Evolutionary conservation across 257 asterid species (phyloP).

Genomic region (Ophiorrhiza pumila): DNA sequence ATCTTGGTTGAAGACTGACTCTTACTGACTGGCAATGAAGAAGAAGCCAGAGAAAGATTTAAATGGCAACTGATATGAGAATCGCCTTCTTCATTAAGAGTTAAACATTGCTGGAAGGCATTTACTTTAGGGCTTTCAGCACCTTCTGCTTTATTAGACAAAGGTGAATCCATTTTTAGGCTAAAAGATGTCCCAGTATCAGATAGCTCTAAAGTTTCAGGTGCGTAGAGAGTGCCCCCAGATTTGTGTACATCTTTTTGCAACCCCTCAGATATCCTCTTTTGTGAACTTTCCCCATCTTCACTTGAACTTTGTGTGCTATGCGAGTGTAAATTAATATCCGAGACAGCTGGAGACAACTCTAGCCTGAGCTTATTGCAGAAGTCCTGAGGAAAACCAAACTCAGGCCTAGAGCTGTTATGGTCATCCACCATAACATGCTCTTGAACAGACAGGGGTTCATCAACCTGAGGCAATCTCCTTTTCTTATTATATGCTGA

Average conservation of each 20-base stretch:
- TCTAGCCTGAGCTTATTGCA: slow-evolving; percentile 74
- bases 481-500: slow-evolving; percentile 78
- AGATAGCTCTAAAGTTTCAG: slow-evolving; percentile 73
- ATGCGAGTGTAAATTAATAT: slow-evolving; percentile 59
- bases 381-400: slow-evolving; percentile 49
- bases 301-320: slow-evolving; percentile 87
- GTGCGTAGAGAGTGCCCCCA: slow-evolving; percentile 31
- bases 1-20: slow-evolving; percentile 31
- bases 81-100: slow-evolving; percentile 54
- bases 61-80: slow-evolving; percentile 63
- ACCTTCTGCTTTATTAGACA: slow-evolving; percentile 33
- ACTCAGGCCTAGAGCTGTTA: slow-evolving; percentile 49
- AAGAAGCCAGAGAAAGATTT: slow-evolving; percentile 78
- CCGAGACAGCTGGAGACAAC: slow-evolving; percentile 71
- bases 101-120: slow-evolving; percentile 36
- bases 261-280: slow-evolving; percentile 43
- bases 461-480: slow-evolving; percentile 63
- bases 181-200: slow-evolving; percentile 69
- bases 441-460: slow-evolving; percentile 43
- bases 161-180: slow-evolving; percentile 51
- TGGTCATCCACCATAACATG: slow-evolving; percentile 46
- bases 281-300: slow-evolving; percentile 55
- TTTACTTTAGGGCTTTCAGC: slow-evolving; percentile 40
- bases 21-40: slow-evolving; percentile 48
- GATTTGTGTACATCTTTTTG: slow-evolving; percentile 46